These are phyloP conservation scores for Suillus lakei DNA, from an alignment of 768 basidiomycete species.

Conservation along the genomic window DNA sequence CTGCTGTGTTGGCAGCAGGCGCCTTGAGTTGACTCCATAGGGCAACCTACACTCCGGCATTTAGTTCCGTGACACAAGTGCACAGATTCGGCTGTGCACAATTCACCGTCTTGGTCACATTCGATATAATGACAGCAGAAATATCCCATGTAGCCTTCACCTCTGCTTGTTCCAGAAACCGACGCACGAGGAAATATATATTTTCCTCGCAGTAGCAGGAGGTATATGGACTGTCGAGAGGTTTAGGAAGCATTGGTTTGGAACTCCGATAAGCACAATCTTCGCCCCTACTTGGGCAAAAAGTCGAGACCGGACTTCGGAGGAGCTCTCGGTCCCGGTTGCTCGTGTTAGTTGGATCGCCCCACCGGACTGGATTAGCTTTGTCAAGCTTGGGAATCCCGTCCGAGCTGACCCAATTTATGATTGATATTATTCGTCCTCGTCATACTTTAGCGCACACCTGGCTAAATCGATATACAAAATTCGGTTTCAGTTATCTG, in stretches of 20 bases:
- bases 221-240: constrained; percentile 51
- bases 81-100: constrained; percentile 9
- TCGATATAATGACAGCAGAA: constrained; percentile 69
- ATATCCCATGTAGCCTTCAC: constrained; percentile 49
- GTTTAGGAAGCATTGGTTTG: constrained; percentile 26
- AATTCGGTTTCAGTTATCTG: background rate
- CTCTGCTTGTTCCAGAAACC: constrained; percentile 39
- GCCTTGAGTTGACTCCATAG: constrained; percentile 64
- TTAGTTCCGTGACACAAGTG: constrained; percentile 11
- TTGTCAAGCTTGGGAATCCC: background rate
- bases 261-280: constrained; percentile 24
- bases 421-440: background rate
- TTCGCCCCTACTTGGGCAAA: background rate
- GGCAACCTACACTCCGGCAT: constrained; percentile 51
- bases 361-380: background rate
- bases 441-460: background rate
- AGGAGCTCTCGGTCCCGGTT: background rate
- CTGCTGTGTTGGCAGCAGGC: constrained; percentile 36
- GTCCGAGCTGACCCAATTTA: background rate
- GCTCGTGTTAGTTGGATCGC: background rate
- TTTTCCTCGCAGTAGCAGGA: constrained; percentile 77
- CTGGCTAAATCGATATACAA: background rate
- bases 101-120: constrained; percentile 58
- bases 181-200: constrained; percentile 59
- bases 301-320: background rate